Base-by-base conservation (phyloP, 257 asterid genomes). In the Penstemon newberryi region DNA sequence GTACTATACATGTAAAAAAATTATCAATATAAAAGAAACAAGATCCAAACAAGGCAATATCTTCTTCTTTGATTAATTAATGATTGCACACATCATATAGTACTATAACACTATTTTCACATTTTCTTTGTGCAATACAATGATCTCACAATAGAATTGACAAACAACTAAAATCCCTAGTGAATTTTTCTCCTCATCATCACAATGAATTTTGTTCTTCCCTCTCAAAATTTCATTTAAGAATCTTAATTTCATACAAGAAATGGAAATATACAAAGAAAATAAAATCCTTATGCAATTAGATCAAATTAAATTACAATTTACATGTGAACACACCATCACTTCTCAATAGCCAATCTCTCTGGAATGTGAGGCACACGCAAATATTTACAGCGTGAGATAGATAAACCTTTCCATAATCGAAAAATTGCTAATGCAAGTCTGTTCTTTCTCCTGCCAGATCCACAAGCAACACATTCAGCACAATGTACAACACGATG, bases 291-390 rank as follows among this genome's bases (percentile, higher is more conserved):
- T 1, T n/a, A 51, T 19, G n/a, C 8, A 10, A 56, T 13, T 60
- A 11, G 41, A 60, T 10, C 50, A 65, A 65, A 68, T 0, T 56
- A 25, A 25, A 25, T 25, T 25, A 25, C 33, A 25, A 25, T 25
- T 25, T 25, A 61, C 0, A 47, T 12, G 42, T 5, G 41, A 60
- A 19, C 73, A 73, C 73, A 73, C 75, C 75, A 70, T 67, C 77
- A 64, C 15, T 61, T 2, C 0, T 3, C 4, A 44, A 0, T 4
- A 7, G 15, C 87, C 75, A 80, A 65, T 67, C 7, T 25, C 41
- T 1, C 33, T 3, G 13, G 82, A 47, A 18, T 56, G 83, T 83
- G 12, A 0, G 0, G 0, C 0, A 0, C 82, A 77, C 76, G 76
- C 1, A 0, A 0, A 0, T 0, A 5, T 0, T 25, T 2, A 0